phyloP scores from a whole-genome alignment of 2,329 filamentous ascomycete species.

The Paradendryphiella salina region DNA sequence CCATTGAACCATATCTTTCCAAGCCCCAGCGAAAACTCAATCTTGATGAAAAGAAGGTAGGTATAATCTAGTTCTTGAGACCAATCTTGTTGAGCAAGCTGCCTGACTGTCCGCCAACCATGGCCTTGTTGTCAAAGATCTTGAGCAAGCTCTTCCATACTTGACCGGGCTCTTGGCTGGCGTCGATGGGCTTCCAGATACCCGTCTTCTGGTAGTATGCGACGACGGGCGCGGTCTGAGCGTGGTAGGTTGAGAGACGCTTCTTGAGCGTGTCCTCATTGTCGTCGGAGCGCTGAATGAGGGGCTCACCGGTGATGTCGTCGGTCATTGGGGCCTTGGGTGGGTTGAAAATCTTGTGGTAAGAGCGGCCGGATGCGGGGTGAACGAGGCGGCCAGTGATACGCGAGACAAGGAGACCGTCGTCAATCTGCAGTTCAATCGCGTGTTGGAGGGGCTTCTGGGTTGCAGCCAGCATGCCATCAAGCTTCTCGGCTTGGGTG shows the following conservation, averaged over 20 bases:
- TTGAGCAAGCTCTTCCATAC: slow-evolving; percentile 93
- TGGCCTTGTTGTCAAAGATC: slow-evolving; percentile 69
- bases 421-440: slow-evolving; percentile 95
- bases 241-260: slow-evolving; percentile 89
- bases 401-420: slow-evolving; percentile 86
- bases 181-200: slow-evolving; percentile 95
- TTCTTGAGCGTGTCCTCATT: slow-evolving; percentile 96
- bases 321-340: slow-evolving; percentile 94
- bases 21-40: background rate
- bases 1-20: slow-evolving; percentile 3
- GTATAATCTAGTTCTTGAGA: slow-evolving; percentile 52
- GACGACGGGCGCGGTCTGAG: slow-evolving; percentile 89
- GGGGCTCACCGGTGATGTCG: slow-evolving; percentile 92
- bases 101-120: slow-evolving; percentile 45
- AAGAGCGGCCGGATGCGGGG: slow-evolving; percentile 92
- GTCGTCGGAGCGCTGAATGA: slow-evolving; percentile 95
- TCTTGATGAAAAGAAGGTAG: background rate
- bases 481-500: slow-evolving; percentile 89
- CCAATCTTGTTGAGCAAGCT: slow-evolving; percentile 60
- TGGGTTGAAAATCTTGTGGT: slow-evolving; percentile 99
- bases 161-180: slow-evolving; percentile 90
- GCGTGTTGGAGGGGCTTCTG: slow-evolving; percentile 90
- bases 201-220: slow-evolving; percentile 96
- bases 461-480: slow-evolving; percentile 81
- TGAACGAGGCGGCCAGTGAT: slow-evolving; percentile 96